These are phyloP conservation scores for Penicillium parvum DNA, from an alignment of 495 filamentous ascomycete genomes.

Conservation along the genomic window DNA sequence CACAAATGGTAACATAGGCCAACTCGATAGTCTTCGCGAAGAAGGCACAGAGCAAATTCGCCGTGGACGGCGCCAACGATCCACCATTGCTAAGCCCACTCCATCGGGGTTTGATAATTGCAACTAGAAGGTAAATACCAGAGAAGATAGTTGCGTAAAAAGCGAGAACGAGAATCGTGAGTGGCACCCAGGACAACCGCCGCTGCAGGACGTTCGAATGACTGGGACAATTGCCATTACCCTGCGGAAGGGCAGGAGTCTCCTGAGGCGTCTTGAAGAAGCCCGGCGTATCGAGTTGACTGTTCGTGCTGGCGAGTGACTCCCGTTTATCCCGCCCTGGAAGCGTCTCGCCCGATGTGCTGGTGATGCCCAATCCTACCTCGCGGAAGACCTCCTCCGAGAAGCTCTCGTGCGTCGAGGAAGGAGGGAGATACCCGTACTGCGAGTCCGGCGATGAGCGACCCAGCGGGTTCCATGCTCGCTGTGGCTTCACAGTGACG, in stretches of 20 bases:
- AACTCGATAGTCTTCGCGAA: constrained; percentile 72
- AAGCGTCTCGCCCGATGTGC: constrained; percentile 7
- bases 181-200: constrained; percentile 53
- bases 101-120: constrained; percentile 56
- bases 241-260: constrained; percentile 1
- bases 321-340: constrained; percentile 4
- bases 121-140: constrained; percentile 57
- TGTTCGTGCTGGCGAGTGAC: constrained; percentile 6
- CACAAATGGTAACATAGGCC: constrained; percentile 72
- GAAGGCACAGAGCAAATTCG: constrained; percentile 56
- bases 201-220: constrained; percentile 23
- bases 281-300: constrained; percentile 3
- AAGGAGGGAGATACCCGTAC: constrained; percentile 7
- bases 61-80: constrained; percentile 49
- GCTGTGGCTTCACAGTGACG: constrained; percentile 7
- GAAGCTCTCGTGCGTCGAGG: constrained; percentile 8
- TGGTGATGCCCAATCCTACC: constrained; percentile 21
- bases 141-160: constrained; percentile 65
- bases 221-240: constrained; percentile 18
- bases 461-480: constrained; percentile 21
- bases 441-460: constrained; percentile 8
- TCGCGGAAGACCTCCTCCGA: constrained; percentile 19
- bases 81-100: constrained; percentile 44
- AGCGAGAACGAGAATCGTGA: constrained; percentile 54
- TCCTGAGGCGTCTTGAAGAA: constrained; percentile 14